Percentiles rank a stretch among this genome's conserved stretches.
Evolutionary conservation across 2,329 filamentous ascomycete genomes (phyloP).

Genomic region (Pezicula neosporulosa): DNA sequence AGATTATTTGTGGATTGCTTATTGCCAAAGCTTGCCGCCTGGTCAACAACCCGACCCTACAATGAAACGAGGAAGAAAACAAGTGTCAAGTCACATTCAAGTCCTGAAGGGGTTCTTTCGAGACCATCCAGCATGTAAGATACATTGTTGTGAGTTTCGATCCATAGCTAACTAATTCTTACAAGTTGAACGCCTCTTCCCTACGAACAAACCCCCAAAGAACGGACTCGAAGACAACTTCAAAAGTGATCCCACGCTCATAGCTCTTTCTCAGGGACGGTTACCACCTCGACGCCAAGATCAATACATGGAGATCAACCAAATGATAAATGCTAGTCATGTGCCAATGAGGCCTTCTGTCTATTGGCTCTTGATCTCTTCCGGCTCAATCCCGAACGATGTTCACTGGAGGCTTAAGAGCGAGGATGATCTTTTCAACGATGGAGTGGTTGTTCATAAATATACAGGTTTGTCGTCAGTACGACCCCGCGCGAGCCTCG

Average conservation of each 20-base stretch:
- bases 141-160: background rate
- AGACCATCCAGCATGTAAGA: conserved; percentile 59
- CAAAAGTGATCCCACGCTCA: conserved; percentile 62
- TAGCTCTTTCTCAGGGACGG: conserved; percentile 49
- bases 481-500: conserved; percentile 33
- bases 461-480: conserved; percentile 18
- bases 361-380: conserved; percentile 25
- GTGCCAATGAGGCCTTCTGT: conserved; percentile 16
- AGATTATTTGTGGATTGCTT: conserved; percentile 60
- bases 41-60: conserved; percentile 43
- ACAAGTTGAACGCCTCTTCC: conserved; percentile 51
- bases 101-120: conserved; percentile 66
- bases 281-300: conserved; percentile 18
- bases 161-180: conserved; percentile 8
- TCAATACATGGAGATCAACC: conserved; percentile 14
- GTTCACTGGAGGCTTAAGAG: conserved; percentile 10
- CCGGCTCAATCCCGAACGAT: conserved; percentile 12
- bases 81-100: conserved; percentile 69
- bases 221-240: conserved; percentile 55
- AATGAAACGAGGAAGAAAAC: conserved; percentile 49
- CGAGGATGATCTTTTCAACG: conserved; percentile 17
- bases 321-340: conserved; percentile 6
- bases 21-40: conserved; percentile 34
- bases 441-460: conserved; percentile 17
- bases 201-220: conserved; percentile 47